phyloP scores from a whole-genome alignment of 208 protist genomes.

The Lotmaria passim region DNA sequence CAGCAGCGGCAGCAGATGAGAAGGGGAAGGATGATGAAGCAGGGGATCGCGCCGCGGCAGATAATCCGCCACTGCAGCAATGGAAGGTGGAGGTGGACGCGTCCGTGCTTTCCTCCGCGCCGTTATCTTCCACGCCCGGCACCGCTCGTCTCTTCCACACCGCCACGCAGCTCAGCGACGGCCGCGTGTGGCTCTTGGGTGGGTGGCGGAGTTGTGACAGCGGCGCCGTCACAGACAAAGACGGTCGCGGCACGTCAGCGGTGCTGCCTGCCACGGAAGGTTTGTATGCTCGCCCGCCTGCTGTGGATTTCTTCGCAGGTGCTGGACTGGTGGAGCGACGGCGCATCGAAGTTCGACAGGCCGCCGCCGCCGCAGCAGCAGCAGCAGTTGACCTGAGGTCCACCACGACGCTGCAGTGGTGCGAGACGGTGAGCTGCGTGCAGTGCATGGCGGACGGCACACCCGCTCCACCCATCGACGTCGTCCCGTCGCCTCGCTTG shows the following conservation, averaged over 20 bases:
- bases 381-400: no score
- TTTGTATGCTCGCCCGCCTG: not conserved
- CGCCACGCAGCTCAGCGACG: constrained; percentile 18
- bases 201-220: no score
- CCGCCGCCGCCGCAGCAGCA: not conserved
- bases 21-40: not conserved
- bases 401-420: constrained; percentile 19
- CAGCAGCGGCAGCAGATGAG: not conserved
- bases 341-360: constrained; percentile 25
- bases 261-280: constrained; percentile 2
- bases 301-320: not conserved
- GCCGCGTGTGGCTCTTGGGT: constrained; percentile 32
- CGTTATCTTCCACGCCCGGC: not conserved
- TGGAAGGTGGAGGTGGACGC: constrained; percentile 5
- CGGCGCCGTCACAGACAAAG: no score
- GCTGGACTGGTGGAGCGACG: constrained; percentile 29
- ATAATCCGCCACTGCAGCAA: not conserved
- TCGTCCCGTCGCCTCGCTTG: not conserved
- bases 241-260: not conserved
- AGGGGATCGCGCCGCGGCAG: not conserved
- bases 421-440: constrained; percentile 21
- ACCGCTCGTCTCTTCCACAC: constrained; percentile 28
- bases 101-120: not conserved
- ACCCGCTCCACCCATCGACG: constrained; percentile 22
- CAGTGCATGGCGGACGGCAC: constrained; percentile 21